Base-by-base conservation (phyloP, 2,329 filamentous ascomycete genomes). In the Fusarium hainanense region DNA sequence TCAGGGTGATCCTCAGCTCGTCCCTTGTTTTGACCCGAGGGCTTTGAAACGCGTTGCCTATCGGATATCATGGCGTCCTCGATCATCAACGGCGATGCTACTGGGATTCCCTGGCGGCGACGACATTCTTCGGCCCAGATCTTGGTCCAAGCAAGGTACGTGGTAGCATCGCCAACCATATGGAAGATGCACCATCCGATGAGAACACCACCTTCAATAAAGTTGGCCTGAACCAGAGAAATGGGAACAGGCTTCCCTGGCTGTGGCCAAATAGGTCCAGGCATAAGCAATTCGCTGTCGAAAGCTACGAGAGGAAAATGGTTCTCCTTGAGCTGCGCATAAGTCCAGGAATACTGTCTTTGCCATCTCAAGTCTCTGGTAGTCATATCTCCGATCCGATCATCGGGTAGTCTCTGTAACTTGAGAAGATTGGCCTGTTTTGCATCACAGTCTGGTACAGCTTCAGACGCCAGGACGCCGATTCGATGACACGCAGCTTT, bases 41-140 rank as follows among this genome's bases (percentile, higher is more conserved):
- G 59, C 8, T 20, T 46, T 20, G 42, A 48, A 16, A 68, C 44
- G 7, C 7, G 27, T 10, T 25, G 27, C 25, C 64, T 55, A 28
- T 68, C 64, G 1, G 37, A 3, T 0, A 68, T 23, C 63, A 69
- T 69, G 9, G 51, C 48, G 4, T 64, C 27, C 6, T 61, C 41
- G 5, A 69, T 34, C 4, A 40, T 5, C 8, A 47, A 25, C 4
- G 60, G 52, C 12, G 25, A 25, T 2, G n/a, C 0, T 3, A 69
- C 21, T 3, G 55, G 5, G 9, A 68, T 48, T 1, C 49, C 56
- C 18, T 69, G 66, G 9, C 30, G 11, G 5, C 56, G 58, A 12
- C 59, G 55, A 8, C 60, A 69, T 41, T 69, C 63, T 40, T 68
- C 66, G 1, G 64, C 66, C 66, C 66, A 69, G 27, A 69, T 34